Percentiles rank a stretch among this genome's conserved stretches.
Evolutionary conservation across 2,329 filamentous ascomycete species (phyloP).

Genomic region (Aquanectria penicillioides): DNA sequence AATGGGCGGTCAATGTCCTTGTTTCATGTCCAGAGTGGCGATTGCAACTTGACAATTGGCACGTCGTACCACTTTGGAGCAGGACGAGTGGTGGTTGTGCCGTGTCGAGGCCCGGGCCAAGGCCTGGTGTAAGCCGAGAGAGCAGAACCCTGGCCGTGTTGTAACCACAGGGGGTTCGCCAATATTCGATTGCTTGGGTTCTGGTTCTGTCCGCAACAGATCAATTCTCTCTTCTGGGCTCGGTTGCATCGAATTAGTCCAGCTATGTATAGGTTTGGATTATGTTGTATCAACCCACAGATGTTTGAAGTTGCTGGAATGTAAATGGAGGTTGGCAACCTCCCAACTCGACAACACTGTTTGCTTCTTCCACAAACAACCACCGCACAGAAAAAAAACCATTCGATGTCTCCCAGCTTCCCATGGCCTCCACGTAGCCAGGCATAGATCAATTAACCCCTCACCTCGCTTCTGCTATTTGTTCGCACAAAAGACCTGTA

Average conservation of each 20-base stretch:
- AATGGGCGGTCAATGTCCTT: neutral
- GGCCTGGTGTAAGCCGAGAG: conserved; percentile 3
- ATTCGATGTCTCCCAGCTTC: neutral
- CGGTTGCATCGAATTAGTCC: too few species aligned
- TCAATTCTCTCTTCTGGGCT: too few species aligned
- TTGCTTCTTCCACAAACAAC: neutral
- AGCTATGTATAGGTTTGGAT: too few species aligned
- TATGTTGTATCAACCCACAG: neutral
- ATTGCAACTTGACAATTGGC: too few species aligned
- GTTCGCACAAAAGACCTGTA: neutral
- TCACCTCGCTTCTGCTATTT: neutral
- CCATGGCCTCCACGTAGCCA: too few species aligned
- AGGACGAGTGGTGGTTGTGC: too few species aligned
- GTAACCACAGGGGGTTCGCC: too few species aligned
- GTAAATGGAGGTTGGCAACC: neutral
- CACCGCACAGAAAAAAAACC: neutral
- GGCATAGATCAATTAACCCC: neutral
- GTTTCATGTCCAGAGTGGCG: too few species aligned
- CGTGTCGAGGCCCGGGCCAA: too few species aligned
- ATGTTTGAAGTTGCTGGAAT: neutral
- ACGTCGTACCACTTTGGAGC: too few species aligned
- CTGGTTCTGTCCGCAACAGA: too few species aligned
- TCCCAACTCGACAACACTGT: neutral
- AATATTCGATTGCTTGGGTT: too few species aligned
- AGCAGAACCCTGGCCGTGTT: neutral